Evolutionary conservation across 2,329 filamentous ascomycete genomes (phyloP).

Genomic region (Cladosporium phlei): DNA sequence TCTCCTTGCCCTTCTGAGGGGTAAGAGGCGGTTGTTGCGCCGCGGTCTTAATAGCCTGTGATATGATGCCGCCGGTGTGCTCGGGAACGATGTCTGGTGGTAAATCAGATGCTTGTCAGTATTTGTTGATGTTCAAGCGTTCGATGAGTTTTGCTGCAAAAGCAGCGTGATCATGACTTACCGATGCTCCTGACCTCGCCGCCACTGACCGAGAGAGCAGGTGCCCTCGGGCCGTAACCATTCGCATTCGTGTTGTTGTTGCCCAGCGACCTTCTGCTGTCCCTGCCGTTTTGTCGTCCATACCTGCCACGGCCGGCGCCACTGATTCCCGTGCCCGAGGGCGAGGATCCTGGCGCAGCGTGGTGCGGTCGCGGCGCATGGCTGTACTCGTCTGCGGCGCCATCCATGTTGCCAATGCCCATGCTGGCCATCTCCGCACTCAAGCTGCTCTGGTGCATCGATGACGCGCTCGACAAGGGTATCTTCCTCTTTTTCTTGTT

Average conservation of each 20-base stretch:
- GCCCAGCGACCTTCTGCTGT: slow-evolving; percentile 40
- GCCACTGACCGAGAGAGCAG: slow-evolving; percentile 10
- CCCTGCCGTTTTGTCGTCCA: slow-evolving; percentile 52
- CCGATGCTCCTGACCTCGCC: slow-evolving; percentile 10
- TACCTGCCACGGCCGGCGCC: slow-evolving; percentile 81
- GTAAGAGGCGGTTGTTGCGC: slow-evolving; percentile 59
- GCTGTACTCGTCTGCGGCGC: slow-evolving; percentile 35
- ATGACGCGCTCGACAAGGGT: slow-evolving; percentile 73
- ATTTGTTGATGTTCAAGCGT: neutral
- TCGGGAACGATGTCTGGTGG: slow-evolving; percentile 38
- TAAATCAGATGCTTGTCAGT: slow-evolving; percentile 4
- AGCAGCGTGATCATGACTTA: slow-evolving; percentile 1
- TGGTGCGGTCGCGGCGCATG: slow-evolving; percentile 52
- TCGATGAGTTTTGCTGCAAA: neutral
- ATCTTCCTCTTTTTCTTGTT: slow-evolving; percentile 99
- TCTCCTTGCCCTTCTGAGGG: slow-evolving; percentile 64
- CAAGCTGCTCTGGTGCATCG: slow-evolving; percentile 53
- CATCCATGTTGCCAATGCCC: slow-evolving; percentile 46
- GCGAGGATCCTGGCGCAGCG: slow-evolving; percentile 41
- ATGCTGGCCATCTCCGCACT: slow-evolving; percentile 62
- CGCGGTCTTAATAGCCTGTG: slow-evolving; percentile 83
- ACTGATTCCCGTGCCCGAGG: slow-evolving; percentile 64
- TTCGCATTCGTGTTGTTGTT: slow-evolving; percentile 40
- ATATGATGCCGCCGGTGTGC: slow-evolving; percentile 67
- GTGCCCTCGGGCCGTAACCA: slow-evolving; percentile 18